phyloP scores from a whole-genome alignment of 139 green algal genomes.

The Asterochloris sp. region DNA sequence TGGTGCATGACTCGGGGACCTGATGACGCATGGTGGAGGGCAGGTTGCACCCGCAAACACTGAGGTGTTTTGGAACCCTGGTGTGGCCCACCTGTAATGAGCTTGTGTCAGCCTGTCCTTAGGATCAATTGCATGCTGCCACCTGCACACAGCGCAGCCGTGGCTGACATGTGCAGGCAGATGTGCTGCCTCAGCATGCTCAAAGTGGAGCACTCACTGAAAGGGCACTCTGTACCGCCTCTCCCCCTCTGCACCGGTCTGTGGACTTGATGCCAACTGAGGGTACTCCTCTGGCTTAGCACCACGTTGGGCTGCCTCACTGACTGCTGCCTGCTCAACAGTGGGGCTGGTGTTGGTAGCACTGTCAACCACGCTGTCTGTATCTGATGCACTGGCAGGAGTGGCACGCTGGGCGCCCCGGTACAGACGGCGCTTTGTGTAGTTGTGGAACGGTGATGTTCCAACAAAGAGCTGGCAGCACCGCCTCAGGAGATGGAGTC shows the following conservation, averaged over 20 bases:
- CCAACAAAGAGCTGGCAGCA: slow-evolving; percentile 42
- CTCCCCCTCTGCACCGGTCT: neutral
- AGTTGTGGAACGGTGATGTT: slow-evolving; percentile 60
- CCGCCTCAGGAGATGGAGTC: slow-evolving; percentile 25
- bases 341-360: neutral
- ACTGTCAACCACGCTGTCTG: neutral
- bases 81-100: neutral
- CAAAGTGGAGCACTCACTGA: neutral
- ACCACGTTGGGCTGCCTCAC: neutral
- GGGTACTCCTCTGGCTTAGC: neutral
- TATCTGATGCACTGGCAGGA: neutral
- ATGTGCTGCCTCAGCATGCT: neutral
- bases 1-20: no score
- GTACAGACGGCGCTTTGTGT: slow-evolving; percentile 51
- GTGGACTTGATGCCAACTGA: neutral
- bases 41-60: no score
- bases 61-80: no score
- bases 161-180: neutral
- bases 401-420: neutral
- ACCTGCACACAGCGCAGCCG: neutral
- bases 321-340: neutral
- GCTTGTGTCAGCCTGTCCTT: slow-evolving; percentile 1
- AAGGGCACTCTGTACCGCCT: neutral
- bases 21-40: no score
- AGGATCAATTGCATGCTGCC: neutral